Base-by-base conservation (phyloP, 106 monocot species). In the Cymbidium sinense region DNA sequence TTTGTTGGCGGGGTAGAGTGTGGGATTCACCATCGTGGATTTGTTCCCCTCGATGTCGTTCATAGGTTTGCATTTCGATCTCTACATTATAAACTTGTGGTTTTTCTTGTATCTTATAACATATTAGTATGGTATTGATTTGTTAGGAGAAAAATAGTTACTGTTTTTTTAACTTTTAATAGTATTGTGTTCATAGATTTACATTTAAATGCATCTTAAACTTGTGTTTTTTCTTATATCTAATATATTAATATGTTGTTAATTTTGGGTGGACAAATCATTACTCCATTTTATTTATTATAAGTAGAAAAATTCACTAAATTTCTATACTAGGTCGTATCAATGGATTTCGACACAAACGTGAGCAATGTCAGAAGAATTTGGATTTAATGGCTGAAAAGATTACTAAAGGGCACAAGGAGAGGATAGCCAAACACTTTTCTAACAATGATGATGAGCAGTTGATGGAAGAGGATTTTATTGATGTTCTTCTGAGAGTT, bases 1-100 rank as follows among this genome's bases (percentile, higher is more conserved):
- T 39, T 39, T 39, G 7, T 39, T 52, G 69, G 17, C 0, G 47
- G 31, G 21, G 5, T 44, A 10, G 69, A 82, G 43, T 52, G 82
- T 8, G 17, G 82, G 81, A 3, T 75, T 86, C 74, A 30, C 50
- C 50, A 25, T 72, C 44, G 70, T 39, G 34, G 82, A 86, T 61
- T 47, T 82, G 34, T 86, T 82, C 34, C 86, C 86, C 2, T 86
- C 82, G 0, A 79, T 51, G 5, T n/a, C 64, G 1, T 69, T 69
- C 69, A 13, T 69, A 69, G 69, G 69, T 34, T 2, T 67, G 44
- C 28, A 39, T n/a, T 18, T 27, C 8, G 1, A 27, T 11, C 10
- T 37, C n/a, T 3, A 39, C 5, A 39, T 39, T 4, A 39, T 39
- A 4, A 39, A 3, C 7, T 39, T 39, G 7, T 39, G 35, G 4